These are phyloP conservation scores for Scheffersomyces illinoinensis DNA, from an alignment of 1,139 yeast genomes.

Conservation along the genomic window DNA sequence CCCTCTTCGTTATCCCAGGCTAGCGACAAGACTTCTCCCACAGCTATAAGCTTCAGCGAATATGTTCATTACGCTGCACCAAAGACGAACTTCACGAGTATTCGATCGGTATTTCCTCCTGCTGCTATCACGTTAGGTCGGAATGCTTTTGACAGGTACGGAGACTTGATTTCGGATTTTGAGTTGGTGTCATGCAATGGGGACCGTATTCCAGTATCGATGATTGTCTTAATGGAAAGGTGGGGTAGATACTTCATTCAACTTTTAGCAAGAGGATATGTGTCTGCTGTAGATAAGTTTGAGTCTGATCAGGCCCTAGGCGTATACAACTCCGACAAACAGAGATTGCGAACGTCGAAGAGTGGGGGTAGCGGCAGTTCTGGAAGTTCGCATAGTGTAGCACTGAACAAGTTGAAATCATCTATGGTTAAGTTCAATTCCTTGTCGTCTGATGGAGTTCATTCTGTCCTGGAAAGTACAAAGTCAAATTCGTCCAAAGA, in stretches of 20 bases:
- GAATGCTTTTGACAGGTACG: constrained; percentile 69
- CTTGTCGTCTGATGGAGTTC: constrained; percentile 4
- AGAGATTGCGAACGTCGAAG: constrained; percentile 5
- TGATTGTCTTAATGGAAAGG: constrained; percentile 60
- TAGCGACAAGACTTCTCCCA: constrained; percentile 13
- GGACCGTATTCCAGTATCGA: constrained; percentile 61
- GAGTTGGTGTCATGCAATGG: constrained; percentile 71
- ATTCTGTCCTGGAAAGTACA: neutral
- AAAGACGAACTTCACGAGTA: constrained; percentile 61
- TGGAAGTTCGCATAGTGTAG: constrained; percentile 2
- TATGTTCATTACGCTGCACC: constrained; percentile 81
- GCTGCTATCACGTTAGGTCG: constrained; percentile 77
- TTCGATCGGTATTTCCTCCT: constrained; percentile 69
- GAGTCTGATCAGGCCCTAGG: constrained; percentile 31
- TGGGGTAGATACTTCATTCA: constrained; percentile 75
- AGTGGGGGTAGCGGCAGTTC: constrained; percentile 7
- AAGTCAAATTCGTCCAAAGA: neutral
- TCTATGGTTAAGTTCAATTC: constrained; percentile 7
- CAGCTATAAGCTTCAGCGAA: constrained; percentile 54
- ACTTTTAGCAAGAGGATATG: constrained; percentile 62
- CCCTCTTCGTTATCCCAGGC: constrained; percentile 16
- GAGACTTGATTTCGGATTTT: constrained; percentile 65
- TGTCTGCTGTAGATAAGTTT: constrained; percentile 53
- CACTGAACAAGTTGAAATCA: constrained; percentile 1
- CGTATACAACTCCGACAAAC: neutral